Conservation (phyloP, 2,329 filamentous ascomycete species). For the Aureobasidium melanogenum region DNA sequence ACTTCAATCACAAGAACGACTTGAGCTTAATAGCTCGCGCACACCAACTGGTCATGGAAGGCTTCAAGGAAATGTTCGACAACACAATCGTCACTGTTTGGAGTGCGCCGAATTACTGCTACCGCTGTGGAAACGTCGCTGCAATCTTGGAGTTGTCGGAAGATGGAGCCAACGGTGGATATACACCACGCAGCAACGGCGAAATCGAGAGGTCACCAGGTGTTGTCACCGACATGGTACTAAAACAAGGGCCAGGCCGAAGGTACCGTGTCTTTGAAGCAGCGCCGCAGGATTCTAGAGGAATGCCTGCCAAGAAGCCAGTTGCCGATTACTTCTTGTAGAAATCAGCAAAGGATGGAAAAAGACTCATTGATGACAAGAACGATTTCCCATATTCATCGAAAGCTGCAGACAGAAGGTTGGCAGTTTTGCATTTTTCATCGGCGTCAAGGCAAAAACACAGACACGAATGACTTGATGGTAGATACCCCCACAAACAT, state of each 20-base stretch:
- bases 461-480: not conserved
- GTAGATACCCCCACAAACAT: not conserved
- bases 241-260: slow-evolving; percentile 63
- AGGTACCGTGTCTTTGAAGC: slow-evolving; percentile 94
- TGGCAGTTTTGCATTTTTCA: not conserved
- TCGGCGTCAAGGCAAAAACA: not conserved
- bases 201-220: slow-evolving; percentile 42
- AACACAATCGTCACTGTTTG: slow-evolving; percentile 96
- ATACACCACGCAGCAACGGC: slow-evolving; percentile 52
- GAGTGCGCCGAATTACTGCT: slow-evolving; percentile 69
- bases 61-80: slow-evolving; percentile 99
- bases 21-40: slow-evolving; percentile 85
- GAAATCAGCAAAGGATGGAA: not conserved
- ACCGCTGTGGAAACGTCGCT: slow-evolving; percentile 54
- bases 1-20: slow-evolving; percentile 92
- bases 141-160: slow-evolving; percentile 89
- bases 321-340: slow-evolving; percentile 91
- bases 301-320: slow-evolving; percentile 98
- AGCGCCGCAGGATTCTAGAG: slow-evolving; percentile 86
- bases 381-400: not conserved
- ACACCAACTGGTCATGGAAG: slow-evolving; percentile 98
- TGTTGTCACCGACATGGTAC: slow-evolving; percentile 24
- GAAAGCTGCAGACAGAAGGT: not conserved
- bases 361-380: not conserved
- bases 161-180: slow-evolving; percentile 53